Conservation (phyloP, 2,329 filamentous ascomycete genomes). For the Zelopaecilomyces penicillatus region DNA sequence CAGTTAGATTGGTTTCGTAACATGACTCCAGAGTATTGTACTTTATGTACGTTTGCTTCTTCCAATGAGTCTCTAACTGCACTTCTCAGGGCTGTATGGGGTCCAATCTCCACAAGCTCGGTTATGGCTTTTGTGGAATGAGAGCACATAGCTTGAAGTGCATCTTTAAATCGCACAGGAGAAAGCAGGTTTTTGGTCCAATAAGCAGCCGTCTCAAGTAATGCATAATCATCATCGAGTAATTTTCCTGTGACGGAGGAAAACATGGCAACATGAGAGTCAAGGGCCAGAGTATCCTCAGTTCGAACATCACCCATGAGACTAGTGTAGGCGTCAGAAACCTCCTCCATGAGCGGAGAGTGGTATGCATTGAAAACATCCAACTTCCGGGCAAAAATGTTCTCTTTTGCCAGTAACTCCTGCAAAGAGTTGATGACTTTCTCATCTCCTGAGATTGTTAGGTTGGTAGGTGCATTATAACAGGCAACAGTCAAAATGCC, state of each 20-base stretch:
- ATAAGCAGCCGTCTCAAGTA: no score
- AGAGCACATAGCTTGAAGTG: constrained; percentile 2
- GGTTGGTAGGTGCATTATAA: constrained; percentile 22
- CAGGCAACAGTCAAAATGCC: constrained; percentile 19
- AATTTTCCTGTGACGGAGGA: constrained; percentile 1
- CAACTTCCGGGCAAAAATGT: constrained; percentile 22
- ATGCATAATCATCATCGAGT: no score
- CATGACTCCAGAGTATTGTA: no score
- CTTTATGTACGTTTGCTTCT: no score
- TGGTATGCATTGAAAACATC: constrained; percentile 35
- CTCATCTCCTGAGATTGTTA: constrained; percentile 25
- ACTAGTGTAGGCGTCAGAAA: constrained; percentile 12
- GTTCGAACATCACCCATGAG: constrained; percentile 9
- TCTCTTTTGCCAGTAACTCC: constrained; percentile 14
- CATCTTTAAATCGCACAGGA: background rate
- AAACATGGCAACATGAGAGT: constrained; percentile 7
- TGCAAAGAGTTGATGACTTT: constrained; percentile 17
- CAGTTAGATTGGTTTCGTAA: no score
- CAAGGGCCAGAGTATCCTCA: no score
- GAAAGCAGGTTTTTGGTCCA: constrained; percentile 1
- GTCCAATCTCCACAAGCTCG: constrained; percentile 1
- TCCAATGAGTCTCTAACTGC: no score
- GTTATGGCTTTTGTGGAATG: no score
- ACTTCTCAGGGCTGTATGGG: background rate
- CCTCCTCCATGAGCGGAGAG: constrained; percentile 20